Evolutionary conservation across 2,329 filamentous ascomycete genomes (phyloP), one percentile per base, ranked within the genome.

Genomic region (Exserohilum turcica): DNA sequence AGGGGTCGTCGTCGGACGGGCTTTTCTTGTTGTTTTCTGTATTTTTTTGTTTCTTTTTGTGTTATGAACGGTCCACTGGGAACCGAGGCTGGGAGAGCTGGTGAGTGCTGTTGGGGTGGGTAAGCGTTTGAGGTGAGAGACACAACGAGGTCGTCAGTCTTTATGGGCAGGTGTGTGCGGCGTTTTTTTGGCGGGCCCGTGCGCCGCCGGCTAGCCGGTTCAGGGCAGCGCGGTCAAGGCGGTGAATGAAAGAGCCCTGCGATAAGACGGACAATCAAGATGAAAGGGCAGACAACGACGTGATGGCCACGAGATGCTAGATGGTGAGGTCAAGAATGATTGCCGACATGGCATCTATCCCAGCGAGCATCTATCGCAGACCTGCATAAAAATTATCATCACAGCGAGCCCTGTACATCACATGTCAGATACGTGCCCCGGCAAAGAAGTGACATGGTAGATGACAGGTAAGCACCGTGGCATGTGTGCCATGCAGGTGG

Each of bases 11-110:
- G 67, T 68, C 67, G 54, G 59, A 63, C 66, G 55, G 48, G 60
- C 39, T 61, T 63, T 71, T 72, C 69, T 66, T 68, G 66, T 60
- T 24, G 58, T 73, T 73, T 74, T 74, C 66, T 72, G 65, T 49
- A 65, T 71, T 72, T 74, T 74, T 74, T 73, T 72, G 65, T 64
- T 63, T 65, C 66, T 73, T 72, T 63, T 73, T 72, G 66, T 68
- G 67, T 68, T 73, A 68, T 72, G 67, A 49, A 55, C 56, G 63
- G 61, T 67, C 61, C 68, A 60, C 66, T 62, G 64, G 61, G 70
- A 64, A 70, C 65, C 66, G 64, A 48, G 63, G 61, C 56, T 62
- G 54, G 49, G 56, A 62, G 61, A 65, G 56, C 63, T 64, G 62
- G 44, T 62, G 59, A 50, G 58, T 61, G 59, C 60, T 48, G 65